phyloP scores from a whole-genome alignment of 495 filamentous ascomycete genomes.

The Rhypophila decipiens region DNA sequence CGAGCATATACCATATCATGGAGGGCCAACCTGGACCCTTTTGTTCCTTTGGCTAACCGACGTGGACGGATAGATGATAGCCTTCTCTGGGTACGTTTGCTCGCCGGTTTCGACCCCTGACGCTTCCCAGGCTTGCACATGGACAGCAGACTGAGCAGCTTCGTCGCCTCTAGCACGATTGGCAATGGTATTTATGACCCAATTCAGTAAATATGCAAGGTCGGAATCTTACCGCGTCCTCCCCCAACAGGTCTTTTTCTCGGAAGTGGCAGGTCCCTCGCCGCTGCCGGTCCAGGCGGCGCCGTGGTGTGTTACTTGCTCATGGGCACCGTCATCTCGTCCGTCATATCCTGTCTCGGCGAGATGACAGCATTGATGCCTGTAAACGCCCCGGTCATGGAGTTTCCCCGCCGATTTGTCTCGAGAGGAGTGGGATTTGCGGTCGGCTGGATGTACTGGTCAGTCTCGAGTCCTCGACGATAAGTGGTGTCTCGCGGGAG shows the following conservation, averaged over 20 bases:
- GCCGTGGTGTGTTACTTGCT: conserved; percentile 36
- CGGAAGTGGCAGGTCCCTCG: conserved; percentile 28
- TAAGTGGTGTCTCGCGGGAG: too few relatives aligned
- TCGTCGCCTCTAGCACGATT: conserved; percentile 20
- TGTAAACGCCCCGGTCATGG: conserved; percentile 44
- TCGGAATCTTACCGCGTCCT: background rate
- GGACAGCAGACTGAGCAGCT: background rate
- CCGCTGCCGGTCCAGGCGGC: conserved; percentile 30
- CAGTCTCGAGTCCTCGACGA: too few relatives aligned
- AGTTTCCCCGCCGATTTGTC: conserved; percentile 43
- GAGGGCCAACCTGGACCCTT: too few relatives aligned
- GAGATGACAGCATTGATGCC: conserved; percentile 49
- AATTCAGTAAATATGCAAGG: background rate
- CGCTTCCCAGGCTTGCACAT: background rate
- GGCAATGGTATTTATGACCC: conserved; percentile 26
- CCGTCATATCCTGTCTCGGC: conserved; percentile 43
- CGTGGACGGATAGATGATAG: conserved; percentile 34
- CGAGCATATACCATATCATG: too few relatives aligned
- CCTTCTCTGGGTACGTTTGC: conserved; percentile 29
- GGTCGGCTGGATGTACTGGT: conserved; percentile 53
- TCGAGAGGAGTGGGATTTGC: conserved; percentile 44
- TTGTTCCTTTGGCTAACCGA: too few relatives aligned
- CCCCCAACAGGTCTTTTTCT: conserved; percentile 26
- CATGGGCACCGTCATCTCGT: conserved; percentile 43
- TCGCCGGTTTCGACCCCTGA: conserved; percentile 1